Conservation (phyloP, 805 yeast species). For the Isabelozyma pseudorhagii region DNA sequence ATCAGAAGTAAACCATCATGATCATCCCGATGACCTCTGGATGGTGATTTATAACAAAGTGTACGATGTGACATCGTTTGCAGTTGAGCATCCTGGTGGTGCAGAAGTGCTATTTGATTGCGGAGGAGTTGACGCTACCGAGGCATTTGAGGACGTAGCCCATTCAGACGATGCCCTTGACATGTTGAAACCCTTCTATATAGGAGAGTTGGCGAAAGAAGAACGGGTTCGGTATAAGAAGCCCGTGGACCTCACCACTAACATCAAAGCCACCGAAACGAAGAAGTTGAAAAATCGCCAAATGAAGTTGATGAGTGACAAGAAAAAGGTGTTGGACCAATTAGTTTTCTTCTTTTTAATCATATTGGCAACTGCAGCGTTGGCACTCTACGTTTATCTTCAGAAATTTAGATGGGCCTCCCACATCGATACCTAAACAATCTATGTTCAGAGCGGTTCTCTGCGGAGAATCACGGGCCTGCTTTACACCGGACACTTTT, state of each 20-base stretch:
- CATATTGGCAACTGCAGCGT: slow-evolving; percentile 11
- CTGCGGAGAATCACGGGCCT: too few species aligned
- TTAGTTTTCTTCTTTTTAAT: slow-evolving; percentile 8
- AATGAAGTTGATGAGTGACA: slow-evolving; percentile 4
- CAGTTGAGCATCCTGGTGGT: slow-evolving; percentile 76
- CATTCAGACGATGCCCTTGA: slow-evolving; percentile 32
- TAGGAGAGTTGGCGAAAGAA: slow-evolving; percentile 22
- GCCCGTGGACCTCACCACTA: slow-evolving; percentile 7
- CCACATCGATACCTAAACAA: neutral
- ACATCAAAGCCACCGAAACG: neutral
- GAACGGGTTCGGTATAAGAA: slow-evolving; percentile 13
- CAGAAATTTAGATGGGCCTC: slow-evolving; percentile 17
- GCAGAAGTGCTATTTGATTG: slow-evolving; percentile 71
- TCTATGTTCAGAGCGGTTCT: too few species aligned
- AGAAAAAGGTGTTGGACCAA: slow-evolving; percentile 6
- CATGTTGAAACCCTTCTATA: slow-evolving; percentile 26
- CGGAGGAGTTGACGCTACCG: slow-evolving; percentile 76
- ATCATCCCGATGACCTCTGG: slow-evolving; percentile 77
- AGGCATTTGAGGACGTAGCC: slow-evolving; percentile 53
- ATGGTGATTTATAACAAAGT: slow-evolving; percentile 79
- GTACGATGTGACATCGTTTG: slow-evolving; percentile 68
- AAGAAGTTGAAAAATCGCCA: slow-evolving; percentile 1
- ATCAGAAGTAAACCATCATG: slow-evolving; percentile 67
- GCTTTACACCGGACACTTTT: too few species aligned
- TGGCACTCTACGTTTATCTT: slow-evolving; percentile 12